phyloP scores from a whole-genome alignment of 441 rosid species.

The Syzygium malaccense region DNA sequence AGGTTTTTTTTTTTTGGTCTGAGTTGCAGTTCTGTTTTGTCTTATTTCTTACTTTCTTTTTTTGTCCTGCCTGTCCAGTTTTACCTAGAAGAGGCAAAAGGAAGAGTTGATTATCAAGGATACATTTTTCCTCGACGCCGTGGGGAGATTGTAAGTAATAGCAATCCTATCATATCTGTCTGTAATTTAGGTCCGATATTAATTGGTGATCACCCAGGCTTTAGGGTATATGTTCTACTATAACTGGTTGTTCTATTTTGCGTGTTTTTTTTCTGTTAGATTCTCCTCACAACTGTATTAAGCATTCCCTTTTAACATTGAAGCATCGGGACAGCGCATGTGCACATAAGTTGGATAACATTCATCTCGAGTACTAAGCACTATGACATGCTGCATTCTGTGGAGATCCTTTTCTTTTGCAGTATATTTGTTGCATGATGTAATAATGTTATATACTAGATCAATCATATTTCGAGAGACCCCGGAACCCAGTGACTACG shows the following conservation, averaged over 20 bases:
- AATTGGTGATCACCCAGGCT: not conserved
- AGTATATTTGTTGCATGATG: not conserved
- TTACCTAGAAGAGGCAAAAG: conserved; percentile 89
- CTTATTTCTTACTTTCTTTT: not conserved
- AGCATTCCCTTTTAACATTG: not conserved
- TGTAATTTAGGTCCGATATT: not conserved
- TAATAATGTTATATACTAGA: not conserved
- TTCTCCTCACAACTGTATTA: not conserved
- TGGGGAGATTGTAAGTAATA: conserved; percentile 53
- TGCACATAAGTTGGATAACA: not conserved
- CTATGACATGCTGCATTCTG: not conserved
- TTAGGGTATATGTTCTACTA: not conserved
- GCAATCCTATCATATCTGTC: not conserved
- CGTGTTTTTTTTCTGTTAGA: not conserved
- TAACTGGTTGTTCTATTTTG: not conserved
- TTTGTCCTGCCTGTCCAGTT: conserved; percentile 30
- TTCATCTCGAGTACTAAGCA: not conserved
- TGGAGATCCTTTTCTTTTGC: not conserved
- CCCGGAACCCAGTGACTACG: not conserved
- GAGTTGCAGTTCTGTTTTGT: not conserved
- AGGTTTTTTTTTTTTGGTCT: not conserved
- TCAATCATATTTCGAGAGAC: not conserved
- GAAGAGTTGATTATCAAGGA: conserved; percentile 80
- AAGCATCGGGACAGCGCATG: not conserved
- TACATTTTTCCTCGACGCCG: conserved; percentile 71